Base-by-base conservation (phyloP, 2,329 filamentous ascomycete species). In the Nothomitra cinnamomea region DNA sequence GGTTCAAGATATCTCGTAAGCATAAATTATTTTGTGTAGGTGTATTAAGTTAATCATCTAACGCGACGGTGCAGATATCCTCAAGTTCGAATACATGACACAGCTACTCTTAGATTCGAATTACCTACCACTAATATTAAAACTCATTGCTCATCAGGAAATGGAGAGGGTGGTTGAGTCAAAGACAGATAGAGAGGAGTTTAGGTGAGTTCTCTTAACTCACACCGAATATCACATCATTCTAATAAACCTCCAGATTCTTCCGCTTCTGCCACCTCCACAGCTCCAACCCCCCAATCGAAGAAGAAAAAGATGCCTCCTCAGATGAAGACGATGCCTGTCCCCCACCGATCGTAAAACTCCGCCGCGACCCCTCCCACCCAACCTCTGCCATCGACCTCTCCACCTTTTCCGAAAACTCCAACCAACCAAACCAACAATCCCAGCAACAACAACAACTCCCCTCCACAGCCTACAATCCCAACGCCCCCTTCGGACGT, bases 1-100 rank as follows among this genome's bases (percentile, higher is more conserved):
- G 92, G 92, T 83, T 96, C 61, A 94, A 95, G 65, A 73, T 94
- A 53, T 95, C 88, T 55, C 92, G 87, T 94, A 72, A 72, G 86
- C 72, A 35, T 35, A 42, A 10, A 17, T 25, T 35, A 35, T 24
- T 24, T 19, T 35, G 2, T 43, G 21, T n/a, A n/a, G n/a, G n/a
- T 40, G 6, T 8, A 21, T 10, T 51, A 7, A 36, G 2, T 25
- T 19, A 13, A 13, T 41, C 3, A 24, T 19, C 40, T 41, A 52
- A 41, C 48, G 15, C 12, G 17, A 7, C 13, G 19, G 3, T 45
- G 3, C 49, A 94, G 87, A 98, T 64, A 78, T 96, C 25, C 72
- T 98, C 58, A 95, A 95, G 64, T 95, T 92, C 60, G 92, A 98
- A 68, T 96, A 95, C 62, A 72, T 98, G 62, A 90, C 88, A 0